Conservation (phyloP, 2,329 filamentous ascomycete genomes). For the Colletotrichum sp. region DNA sequence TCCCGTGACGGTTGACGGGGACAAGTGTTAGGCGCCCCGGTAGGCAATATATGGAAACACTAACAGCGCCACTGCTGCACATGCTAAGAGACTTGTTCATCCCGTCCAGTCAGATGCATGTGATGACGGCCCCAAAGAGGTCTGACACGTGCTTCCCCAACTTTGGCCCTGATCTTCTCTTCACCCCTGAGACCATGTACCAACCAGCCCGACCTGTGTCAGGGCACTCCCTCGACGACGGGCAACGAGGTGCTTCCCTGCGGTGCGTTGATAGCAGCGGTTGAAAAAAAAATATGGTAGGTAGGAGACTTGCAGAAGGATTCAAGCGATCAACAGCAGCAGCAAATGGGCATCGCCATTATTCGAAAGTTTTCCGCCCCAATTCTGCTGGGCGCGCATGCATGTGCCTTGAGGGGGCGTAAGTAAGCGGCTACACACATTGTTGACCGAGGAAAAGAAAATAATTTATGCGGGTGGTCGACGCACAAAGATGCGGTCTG, state of each 20-base stretch:
- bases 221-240: not conserved
- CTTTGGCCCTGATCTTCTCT: slow-evolving; percentile 2
- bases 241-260: not conserved
- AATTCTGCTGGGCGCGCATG: not conserved
- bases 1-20: not conserved
- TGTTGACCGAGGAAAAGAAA: not conserved
- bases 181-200: not conserved
- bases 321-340: not conserved
- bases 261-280: not conserved
- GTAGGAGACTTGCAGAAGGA: not conserved
- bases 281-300: not conserved
- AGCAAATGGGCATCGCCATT: not conserved
- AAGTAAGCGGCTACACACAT: not conserved
- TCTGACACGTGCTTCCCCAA: slow-evolving; percentile 24
- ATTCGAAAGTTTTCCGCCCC: not conserved
- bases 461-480: not conserved
- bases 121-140: slow-evolving; percentile 14
- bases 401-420: not conserved
- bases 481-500: slow-evolving; percentile 2
- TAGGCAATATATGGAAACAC: not conserved
- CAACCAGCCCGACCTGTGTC: not conserved
- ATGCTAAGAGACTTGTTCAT: slow-evolving; percentile 7
- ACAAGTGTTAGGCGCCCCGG: not conserved
- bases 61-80: not conserved
- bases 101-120: slow-evolving; percentile 20